Conservation (phyloP, 257 asterid species). For the Salvia hispanica region DNA sequence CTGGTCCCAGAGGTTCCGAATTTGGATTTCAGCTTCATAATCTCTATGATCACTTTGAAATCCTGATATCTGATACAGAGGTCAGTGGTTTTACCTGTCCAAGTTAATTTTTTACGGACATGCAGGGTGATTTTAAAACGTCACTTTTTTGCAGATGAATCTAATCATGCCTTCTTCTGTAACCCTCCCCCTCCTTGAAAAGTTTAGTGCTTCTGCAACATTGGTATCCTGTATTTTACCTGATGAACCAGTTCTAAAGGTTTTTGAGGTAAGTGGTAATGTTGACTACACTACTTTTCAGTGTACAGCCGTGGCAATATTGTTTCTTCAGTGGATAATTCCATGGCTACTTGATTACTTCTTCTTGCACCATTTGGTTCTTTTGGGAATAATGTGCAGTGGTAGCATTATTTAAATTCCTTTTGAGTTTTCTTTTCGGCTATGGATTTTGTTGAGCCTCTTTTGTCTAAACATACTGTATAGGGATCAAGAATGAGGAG, state of each 20-base stretch:
- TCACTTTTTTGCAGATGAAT: conserved; percentile 57
- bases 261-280: conserved; percentile 58
- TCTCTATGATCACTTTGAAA: conserved; percentile 64
- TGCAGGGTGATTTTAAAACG: conserved; percentile 22
- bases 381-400: conserved; percentile 13
- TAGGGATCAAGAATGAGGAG: neutral
- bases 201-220: conserved; percentile 52
- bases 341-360: neutral
- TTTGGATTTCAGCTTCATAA: conserved; percentile 58
- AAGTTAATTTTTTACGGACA: conserved; percentile 22
- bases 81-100: conserved; percentile 43
- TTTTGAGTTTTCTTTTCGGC: neutral
- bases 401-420: neutral
- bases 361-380: conserved; percentile 8
- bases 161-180: conserved; percentile 50
- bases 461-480: neutral
- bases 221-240: conserved; percentile 64
- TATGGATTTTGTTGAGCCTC: neutral
- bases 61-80: conserved; percentile 66
- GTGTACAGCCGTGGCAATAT: conserved; percentile 21
- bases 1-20: conserved; percentile 38
- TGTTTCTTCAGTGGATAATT: conserved; percentile 21
- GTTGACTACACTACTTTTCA: conserved; percentile 18
- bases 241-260: conserved; percentile 66
- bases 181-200: conserved; percentile 57